Conservation (phyloP, 768 basidiomycete genomes). For the Daedaleopsis sinensis region DNA sequence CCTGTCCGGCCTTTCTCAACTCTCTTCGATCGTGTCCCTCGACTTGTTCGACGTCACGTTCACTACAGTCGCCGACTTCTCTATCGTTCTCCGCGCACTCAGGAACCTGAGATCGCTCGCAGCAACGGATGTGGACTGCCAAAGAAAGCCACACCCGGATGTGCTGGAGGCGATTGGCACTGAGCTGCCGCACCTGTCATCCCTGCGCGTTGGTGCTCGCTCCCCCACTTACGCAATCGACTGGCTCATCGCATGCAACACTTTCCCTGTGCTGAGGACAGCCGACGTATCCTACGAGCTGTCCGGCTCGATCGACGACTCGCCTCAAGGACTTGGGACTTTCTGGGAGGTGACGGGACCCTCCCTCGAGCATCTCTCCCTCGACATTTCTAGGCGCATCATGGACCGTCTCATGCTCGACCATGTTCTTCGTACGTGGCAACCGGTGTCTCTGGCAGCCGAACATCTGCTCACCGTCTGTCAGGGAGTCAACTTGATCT, state of each 20-base stretch:
- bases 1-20: constrained; percentile 1
- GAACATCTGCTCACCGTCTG: neutral
- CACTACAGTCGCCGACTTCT: constrained; percentile 16
- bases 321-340: constrained; percentile 2
- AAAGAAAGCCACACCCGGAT: neutral
- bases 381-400: constrained; percentile 9
- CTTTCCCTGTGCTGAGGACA: constrained; percentile 4
- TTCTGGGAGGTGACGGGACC: constrained; percentile 9
- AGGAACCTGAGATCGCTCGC: neutral
- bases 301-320: neutral
- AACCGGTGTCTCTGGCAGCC: neutral
- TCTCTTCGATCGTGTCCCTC: constrained; percentile 10
- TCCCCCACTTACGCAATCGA: constrained; percentile 8
- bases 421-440: constrained; percentile 5
- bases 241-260: constrained; percentile 6
- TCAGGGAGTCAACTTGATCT: constrained; percentile 15
- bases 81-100: constrained; percentile 12
- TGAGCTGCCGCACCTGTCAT: constrained; percentile 3
- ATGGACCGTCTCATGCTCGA: neutral
- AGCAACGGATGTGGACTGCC: constrained; percentile 11
- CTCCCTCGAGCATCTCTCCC: constrained; percentile 6
- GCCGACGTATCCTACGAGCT: constrained; percentile 10
- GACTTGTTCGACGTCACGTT: constrained; percentile 15
- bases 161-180: neutral
- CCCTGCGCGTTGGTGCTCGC: neutral